Conservation (phyloP, 192 early-diverging fungal genomes). For the Backusella macrospora region DNA sequence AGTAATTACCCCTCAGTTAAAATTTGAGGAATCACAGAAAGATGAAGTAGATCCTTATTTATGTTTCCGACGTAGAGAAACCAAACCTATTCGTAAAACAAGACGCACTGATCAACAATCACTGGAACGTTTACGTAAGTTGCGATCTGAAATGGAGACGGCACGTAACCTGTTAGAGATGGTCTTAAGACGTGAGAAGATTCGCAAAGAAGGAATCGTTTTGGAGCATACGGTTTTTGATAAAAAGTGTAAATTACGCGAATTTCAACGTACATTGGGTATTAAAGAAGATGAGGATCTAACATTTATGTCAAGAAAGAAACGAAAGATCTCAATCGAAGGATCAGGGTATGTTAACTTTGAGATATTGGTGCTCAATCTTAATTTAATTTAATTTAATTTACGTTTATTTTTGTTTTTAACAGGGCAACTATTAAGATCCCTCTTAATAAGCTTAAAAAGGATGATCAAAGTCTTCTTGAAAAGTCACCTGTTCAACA, state of each 20-base stretch:
- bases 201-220: slow-evolving; percentile 71
- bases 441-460: slow-evolving; percentile 55
- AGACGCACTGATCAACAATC: slow-evolving; percentile 83
- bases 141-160: slow-evolving; percentile 79
- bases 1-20: slow-evolving; percentile 60
- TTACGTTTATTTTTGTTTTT: background rate
- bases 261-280: slow-evolving; percentile 68
- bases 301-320: slow-evolving; percentile 46
- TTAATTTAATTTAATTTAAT: background rate
- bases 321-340: slow-evolving; percentile 40
- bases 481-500: slow-evolving; percentile 48
- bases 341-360: slow-evolving; percentile 41
- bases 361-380: background rate
- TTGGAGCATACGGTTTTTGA: slow-evolving; percentile 82
- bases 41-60: slow-evolving; percentile 91
- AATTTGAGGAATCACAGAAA: slow-evolving; percentile 66
- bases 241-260: slow-evolving; percentile 61
- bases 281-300: slow-evolving; percentile 64
- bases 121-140: slow-evolving; percentile 80
- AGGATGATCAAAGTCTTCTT: slow-evolving; percentile 42
- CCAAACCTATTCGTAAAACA: slow-evolving; percentile 85
- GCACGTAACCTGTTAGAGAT: slow-evolving; percentile 80
- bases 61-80: slow-evolving; percentile 95
- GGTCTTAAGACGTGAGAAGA: slow-evolving; percentile 76
- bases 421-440: slow-evolving; percentile 63